Evolutionary conservation across 2,329 filamentous ascomycete species (phyloP), one percentile per base, ranked within the genome.

Genomic region (Knufia petricola): DNA sequence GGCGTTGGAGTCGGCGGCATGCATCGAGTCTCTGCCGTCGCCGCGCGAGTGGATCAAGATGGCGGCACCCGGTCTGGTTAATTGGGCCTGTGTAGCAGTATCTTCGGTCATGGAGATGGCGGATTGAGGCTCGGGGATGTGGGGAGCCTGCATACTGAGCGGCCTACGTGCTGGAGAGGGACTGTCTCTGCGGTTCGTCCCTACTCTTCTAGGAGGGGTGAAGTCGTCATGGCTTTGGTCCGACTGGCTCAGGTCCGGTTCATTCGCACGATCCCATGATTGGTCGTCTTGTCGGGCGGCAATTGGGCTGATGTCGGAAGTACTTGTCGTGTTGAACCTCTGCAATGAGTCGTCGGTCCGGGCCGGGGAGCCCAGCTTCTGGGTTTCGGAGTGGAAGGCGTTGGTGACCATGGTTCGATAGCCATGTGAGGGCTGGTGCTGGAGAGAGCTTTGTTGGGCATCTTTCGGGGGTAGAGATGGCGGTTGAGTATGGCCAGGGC

Each of bases 301-400:
- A 17, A 47, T 84, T 1, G 81, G 81, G 59, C 79, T 83, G 53
- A 84, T 79, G 23, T 70, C 70, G 42, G 74, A 72, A 7, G 80
- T 82, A 53, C 78, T 80, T 51, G 74, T 74, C 50, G 79, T 83
- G 55, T 82, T 76, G 46, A 76, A 81, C 52, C 80, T 69, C 30
- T 65, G 69, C n/a, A 79, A 64, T 34, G 67, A 73, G 46, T 68
- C 69, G n/a, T 63, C 65, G 30, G 65, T 66, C 17, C 74, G 74
- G 36, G 71, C 63, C 8, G 75, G 74, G 2, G 75, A 74, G 8
- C 71, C 68, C 2, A 77, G 76, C 36, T 72, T 66, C 4, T 70
- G 69, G 31, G 77, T 76, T 52, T 79, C 73, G 39, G 73, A 69
- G 58, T 82, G 79, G 58, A 84, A 84, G 13, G 81, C 81, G 60